Evolutionary conservation across 148 eudicot species (phyloP).

Genomic region (Selenicereus undatus): DNA sequence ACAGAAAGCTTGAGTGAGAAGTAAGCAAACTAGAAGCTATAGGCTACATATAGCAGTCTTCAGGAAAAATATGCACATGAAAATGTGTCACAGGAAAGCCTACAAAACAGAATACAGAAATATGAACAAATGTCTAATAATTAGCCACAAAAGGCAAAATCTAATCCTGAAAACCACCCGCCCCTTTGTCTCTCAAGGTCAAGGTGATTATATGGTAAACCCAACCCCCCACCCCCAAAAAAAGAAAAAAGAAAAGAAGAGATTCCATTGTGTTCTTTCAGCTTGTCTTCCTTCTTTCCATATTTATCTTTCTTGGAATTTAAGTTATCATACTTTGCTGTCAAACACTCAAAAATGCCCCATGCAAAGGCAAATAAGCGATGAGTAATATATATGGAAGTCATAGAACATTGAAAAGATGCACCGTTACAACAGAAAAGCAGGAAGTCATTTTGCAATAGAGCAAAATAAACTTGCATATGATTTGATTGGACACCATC

Average conservation of each 20-base stretch:
- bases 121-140: background rate
- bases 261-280: no score
- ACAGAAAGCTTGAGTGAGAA: slow-evolving; percentile 21
- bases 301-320: no score
- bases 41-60: background rate
- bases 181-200: no score
- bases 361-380: no score
- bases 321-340: no score
- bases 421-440: background rate
- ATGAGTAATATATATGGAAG: background rate
- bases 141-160: background rate
- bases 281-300: no score
- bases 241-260: no score
- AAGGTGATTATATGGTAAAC: no score
- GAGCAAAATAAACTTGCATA: background rate
- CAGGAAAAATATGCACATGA: background rate
- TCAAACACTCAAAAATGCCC: no score
- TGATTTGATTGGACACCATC: background rate
- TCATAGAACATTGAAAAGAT: background rate
- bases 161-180: no score
- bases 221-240: no score
- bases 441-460: background rate
- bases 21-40: background rate
- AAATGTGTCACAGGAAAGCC: background rate
- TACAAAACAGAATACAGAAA: background rate